phyloP scores from a whole-genome alignment of 2,329 filamentous ascomycete species.

The Penicillium brevicompactum region DNA sequence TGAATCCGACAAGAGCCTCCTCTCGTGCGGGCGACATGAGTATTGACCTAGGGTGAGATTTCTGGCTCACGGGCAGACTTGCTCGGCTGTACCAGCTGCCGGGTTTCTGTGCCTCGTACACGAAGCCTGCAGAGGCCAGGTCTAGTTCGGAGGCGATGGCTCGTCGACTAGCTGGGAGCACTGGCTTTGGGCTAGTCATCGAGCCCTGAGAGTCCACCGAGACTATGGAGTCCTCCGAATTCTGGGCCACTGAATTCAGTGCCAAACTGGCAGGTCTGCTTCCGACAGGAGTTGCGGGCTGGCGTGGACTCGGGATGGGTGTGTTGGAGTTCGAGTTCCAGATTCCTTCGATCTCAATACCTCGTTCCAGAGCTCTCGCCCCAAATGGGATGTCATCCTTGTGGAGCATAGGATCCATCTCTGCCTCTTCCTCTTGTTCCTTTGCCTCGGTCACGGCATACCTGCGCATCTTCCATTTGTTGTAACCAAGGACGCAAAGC shows the following conservation, averaged over 20 bases:
- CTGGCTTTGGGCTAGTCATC: not conserved
- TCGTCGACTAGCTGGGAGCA: slow-evolving; percentile 4
- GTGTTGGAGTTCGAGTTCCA: slow-evolving; percentile 64
- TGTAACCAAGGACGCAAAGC: slow-evolving; percentile 62
- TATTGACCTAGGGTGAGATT: not conserved
- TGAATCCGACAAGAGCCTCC: not conserved
- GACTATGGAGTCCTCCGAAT: not conserved
- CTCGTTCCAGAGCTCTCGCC: slow-evolving; percentile 79
- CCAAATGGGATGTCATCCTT: slow-evolving; percentile 77
- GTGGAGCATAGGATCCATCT: slow-evolving; percentile 58
- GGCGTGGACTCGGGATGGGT: slow-evolving; percentile 28
- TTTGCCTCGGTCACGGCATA: slow-evolving; percentile 68
- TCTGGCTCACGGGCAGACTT: slow-evolving; percentile 1
- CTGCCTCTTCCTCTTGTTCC: slow-evolving; percentile 56
- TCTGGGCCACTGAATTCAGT: not conserved
- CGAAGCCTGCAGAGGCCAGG: slow-evolving; percentile 8
- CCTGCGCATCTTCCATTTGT: slow-evolving; percentile 61
- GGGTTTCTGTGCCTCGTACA: slow-evolving; percentile 6
- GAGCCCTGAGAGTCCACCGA: slow-evolving; percentile 1
- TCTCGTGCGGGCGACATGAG: slow-evolving; percentile 4
- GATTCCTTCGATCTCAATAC: slow-evolving; percentile 82
- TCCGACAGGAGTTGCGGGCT: slow-evolving; percentile 24
- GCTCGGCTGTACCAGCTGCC: slow-evolving; percentile 5
- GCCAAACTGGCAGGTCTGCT: slow-evolving; percentile 17
- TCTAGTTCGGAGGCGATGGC: slow-evolving; percentile 4